Evolutionary conservation across 2,329 filamentous ascomycete genomes (phyloP).

Genomic region (Xylaria polymorpha): DNA sequence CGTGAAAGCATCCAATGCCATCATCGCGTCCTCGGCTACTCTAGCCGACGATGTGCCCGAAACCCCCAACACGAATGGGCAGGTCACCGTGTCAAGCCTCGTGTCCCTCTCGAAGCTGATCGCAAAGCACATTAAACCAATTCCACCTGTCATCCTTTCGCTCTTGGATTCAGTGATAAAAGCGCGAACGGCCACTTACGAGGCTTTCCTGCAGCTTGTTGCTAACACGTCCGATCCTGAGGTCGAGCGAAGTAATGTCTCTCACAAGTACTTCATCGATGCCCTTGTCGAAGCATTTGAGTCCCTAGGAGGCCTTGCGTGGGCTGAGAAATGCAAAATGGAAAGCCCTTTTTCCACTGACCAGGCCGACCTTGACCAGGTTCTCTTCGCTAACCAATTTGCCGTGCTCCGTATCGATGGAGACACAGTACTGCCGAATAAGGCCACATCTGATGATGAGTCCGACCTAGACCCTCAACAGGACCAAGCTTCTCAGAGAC

Average conservation of each 20-base stretch:
- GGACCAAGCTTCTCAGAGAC: slow-evolving; percentile 33
- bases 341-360: slow-evolving; percentile 41
- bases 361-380: slow-evolving; percentile 43
- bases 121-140: slow-evolving; percentile 48
- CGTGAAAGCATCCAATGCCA: slow-evolving; percentile 53
- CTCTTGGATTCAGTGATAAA: slow-evolving; percentile 56
- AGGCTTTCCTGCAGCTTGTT: slow-evolving; percentile 51
- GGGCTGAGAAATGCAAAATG: slow-evolving; percentile 49
- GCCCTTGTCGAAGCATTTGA: slow-evolving; percentile 53
- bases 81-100: slow-evolving; percentile 53
- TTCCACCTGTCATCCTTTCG: slow-evolving; percentile 51
- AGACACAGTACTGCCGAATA: slow-evolving; percentile 36
- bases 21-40: slow-evolving; percentile 45
- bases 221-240: slow-evolving; percentile 51
- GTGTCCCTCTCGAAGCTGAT: slow-evolving; percentile 56
- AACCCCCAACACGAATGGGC: slow-evolving; percentile 53
- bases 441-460: slow-evolving; percentile 32
- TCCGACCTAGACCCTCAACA: slow-evolving; percentile 30
- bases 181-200: slow-evolving; percentile 48
- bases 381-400: slow-evolving; percentile 49
- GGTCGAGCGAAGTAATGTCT: slow-evolving; percentile 53
- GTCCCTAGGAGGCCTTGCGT: slow-evolving; percentile 31
- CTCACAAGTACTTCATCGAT: slow-evolving; percentile 59
- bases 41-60: slow-evolving; percentile 31
- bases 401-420: slow-evolving; percentile 41